Evolutionary conservation across 345 rosid species (phyloP).

Genomic region (Ceriops decandra): DNA sequence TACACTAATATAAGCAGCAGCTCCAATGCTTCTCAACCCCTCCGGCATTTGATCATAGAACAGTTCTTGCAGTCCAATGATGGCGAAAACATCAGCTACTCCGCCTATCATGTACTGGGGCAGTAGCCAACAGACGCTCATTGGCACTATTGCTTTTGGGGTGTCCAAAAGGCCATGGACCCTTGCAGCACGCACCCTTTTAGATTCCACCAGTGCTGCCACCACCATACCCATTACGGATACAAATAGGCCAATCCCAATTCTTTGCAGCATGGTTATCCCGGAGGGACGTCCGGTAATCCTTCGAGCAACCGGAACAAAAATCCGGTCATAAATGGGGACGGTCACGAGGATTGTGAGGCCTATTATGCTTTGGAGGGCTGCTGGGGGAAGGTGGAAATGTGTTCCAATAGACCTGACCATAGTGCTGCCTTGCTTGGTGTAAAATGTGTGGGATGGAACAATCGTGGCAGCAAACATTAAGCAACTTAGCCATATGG

Average conservation of each 20-base stretch:
- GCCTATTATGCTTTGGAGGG: conserved; percentile 66
- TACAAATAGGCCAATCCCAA: conserved; percentile 64
- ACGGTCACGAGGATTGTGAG: conserved; percentile 57
- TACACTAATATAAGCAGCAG: conserved; percentile 60
- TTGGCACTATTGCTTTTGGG: conserved; percentile 57
- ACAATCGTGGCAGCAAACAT: conserved; percentile 60
- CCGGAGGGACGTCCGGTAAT: conserved; percentile 65
- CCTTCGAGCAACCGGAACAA: conserved; percentile 57
- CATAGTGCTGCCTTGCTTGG: conserved; percentile 83
- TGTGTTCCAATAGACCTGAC: conserved; percentile 48
- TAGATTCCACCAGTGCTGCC: conserved; percentile 60
- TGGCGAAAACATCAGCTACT: conserved; percentile 55
- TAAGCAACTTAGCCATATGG: conserved; percentile 73
- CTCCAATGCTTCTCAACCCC: conserved; percentile 77
- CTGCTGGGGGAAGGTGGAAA: conserved; percentile 72
- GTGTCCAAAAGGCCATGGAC: conserved; percentile 47
- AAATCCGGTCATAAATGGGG: conserved; percentile 57
- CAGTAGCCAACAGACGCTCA: conserved; percentile 77
- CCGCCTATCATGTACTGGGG: conserved; percentile 72
- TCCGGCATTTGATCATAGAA: conserved; percentile 92
- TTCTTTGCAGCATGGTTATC: conserved; percentile 72
- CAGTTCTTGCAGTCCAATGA: conserved; percentile 82
- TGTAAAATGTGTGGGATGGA: conserved; percentile 75
- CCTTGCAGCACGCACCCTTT: conserved; percentile 50
- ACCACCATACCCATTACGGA: conserved; percentile 57